A percentile compares a stretch with the other conserved stretches of the same genome.
phyloP scores from a whole-genome alignment of 2,329 filamentous ascomycete species.

The Thyridium curvatum region DNA sequence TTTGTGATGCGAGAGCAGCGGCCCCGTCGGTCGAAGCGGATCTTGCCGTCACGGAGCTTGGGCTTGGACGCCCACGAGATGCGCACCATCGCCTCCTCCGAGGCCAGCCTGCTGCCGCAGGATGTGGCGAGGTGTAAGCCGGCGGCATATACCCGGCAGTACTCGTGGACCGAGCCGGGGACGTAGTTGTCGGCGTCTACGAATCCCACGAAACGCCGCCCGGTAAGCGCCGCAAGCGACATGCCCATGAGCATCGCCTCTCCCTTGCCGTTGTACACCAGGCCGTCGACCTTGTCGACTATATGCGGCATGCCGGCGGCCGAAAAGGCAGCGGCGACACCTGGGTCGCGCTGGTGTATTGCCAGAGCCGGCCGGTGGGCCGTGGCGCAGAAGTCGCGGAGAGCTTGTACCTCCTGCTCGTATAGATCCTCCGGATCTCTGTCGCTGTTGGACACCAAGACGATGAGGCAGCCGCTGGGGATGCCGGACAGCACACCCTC shows the following conservation, averaged over 20 bases:
- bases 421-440: slow-evolving; percentile 10
- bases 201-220: slow-evolving; percentile 20
- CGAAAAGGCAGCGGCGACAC: slow-evolving; percentile 14
- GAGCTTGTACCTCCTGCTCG: slow-evolving; percentile 11
- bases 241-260: slow-evolving; percentile 25
- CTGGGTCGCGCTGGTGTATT: slow-evolving; percentile 20
- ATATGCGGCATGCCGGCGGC: slow-evolving; percentile 15
- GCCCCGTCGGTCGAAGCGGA: slow-evolving; percentile 18
- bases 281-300: slow-evolving; percentile 8
- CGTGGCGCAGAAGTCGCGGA: slow-evolving; percentile 11
- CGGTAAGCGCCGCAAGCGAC: slow-evolving; percentile 16
- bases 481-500: slow-evolving; percentile 19
- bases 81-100: slow-evolving; percentile 20
- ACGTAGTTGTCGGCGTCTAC: slow-evolving; percentile 25
- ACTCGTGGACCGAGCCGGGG: slow-evolving; percentile 20
- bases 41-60: slow-evolving; percentile 16
- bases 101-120: not conserved
- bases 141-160: slow-evolving; percentile 22
- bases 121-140: slow-evolving; percentile 17
- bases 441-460: slow-evolving; percentile 22
- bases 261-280: slow-evolving; percentile 21
- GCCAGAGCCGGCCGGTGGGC: slow-evolving; percentile 13
- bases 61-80: slow-evolving; percentile 24
- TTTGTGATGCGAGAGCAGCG: slow-evolving; percentile 22
- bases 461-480: slow-evolving; percentile 17